phyloP scores from a whole-genome alignment of 345 rosid genomes.

The Aegle marmelos region DNA sequence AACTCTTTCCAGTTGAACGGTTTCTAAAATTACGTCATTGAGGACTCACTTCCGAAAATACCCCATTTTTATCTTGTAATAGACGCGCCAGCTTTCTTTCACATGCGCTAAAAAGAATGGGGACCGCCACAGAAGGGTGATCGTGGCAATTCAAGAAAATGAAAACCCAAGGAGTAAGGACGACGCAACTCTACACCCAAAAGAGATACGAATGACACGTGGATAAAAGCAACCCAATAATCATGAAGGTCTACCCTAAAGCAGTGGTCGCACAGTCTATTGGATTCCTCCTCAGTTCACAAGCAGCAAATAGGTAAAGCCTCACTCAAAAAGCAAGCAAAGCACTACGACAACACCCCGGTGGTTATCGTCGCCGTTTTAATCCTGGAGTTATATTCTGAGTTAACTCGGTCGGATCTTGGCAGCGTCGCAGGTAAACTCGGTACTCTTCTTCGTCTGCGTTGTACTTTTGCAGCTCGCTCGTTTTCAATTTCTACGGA shows the following conservation, averaged over 20 bases:
- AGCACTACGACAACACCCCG: not conserved
- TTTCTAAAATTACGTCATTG: no score
- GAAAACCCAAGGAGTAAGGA: no score
- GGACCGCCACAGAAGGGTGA: no score
- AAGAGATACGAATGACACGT: not conserved
- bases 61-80: no score
- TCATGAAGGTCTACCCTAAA: not conserved
- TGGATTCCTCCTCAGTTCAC: not conserved
- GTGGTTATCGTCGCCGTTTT: conserved; percentile 8
- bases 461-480: not conserved
- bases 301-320: conserved; percentile 1
- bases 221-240: not conserved
- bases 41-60: no score
- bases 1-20: no score
- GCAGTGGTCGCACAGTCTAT: not conserved
- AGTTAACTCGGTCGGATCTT: conserved; percentile 1
- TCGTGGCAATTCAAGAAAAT: no score
- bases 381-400: not conserved
- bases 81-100: no score
- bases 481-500: not conserved
- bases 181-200: no score
- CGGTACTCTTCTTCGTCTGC: not conserved
- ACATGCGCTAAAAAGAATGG: fast-evolving
- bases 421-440: not conserved
- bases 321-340: not conserved